Base-by-base conservation (phyloP, 2,329 filamentous ascomycete genomes). In the Colletotrichum aenigma region DNA sequence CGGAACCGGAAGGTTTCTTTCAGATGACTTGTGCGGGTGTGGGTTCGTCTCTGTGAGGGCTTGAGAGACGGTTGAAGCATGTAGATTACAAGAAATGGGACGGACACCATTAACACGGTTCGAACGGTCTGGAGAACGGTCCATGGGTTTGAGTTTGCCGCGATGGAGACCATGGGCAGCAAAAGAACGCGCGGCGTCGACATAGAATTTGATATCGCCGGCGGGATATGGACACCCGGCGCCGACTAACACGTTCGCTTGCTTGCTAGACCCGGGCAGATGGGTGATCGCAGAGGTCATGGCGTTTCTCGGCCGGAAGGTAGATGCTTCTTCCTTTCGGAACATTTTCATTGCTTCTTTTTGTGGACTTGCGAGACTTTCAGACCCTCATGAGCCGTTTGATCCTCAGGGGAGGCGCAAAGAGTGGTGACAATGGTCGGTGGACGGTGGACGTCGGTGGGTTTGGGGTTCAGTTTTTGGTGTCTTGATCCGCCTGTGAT, bases 1-100 rank as follows among this genome's bases (percentile, higher is more conserved):
- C 74, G 70, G 74, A 68, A 65, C 26, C 70, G 58, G 70, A 61
- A 26, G 36, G 74, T 61, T 73, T 52, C 43, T 52, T 74, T 67
- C 67, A 38, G 67, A 38, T 28, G 34, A 69, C 28, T 36, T 28
- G 68, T 64, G 9, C 21, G 16, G 15, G 56, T 56, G 62, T 67
- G 73, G 38, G 55, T 52, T 60, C 48, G 30, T 56, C 16, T n/a
- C 43, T 62, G 24, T 61, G 43, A 38, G 67, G 36, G 26, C 15
- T 58, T 16, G 34, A 61, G 26, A 26, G 52, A 43, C 38, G 56
- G 24, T 12, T 60, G 73, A 65, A 52, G 56, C 73, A 73, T 36
- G 21, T 73, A 75, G 38, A 68, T 75, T 68, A n/a, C 52, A 18
- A 24, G 24, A 34, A n/a, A 36, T 61, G 13, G 30, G 34, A 32